Conservation (phyloP, 306 rosid genomes). For the Quercus agrifolia region DNA sequence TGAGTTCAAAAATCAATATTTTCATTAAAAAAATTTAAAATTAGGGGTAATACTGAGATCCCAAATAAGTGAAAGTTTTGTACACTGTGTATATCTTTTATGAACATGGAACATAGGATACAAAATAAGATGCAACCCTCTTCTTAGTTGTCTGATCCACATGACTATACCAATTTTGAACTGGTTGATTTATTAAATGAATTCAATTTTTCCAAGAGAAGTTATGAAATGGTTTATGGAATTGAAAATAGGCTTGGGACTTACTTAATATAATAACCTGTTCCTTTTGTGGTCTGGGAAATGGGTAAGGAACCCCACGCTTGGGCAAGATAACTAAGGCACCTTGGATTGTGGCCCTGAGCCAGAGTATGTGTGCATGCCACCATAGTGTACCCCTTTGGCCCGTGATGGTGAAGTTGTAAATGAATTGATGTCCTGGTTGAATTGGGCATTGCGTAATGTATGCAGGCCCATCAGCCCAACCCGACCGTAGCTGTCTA, state of each 20-base stretch:
- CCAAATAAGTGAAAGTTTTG: too few species aligned
- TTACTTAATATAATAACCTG: slow-evolving; percentile 55
- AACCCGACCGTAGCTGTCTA: slow-evolving; percentile 67
- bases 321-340: slow-evolving; percentile 79
- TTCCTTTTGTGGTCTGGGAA: slow-evolving; percentile 70
- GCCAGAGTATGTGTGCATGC: slow-evolving; percentile 95
- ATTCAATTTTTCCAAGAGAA: not conserved
- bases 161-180: too few species aligned
- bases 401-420: slow-evolving; percentile 81
- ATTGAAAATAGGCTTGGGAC: not conserved
- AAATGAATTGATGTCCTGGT: slow-evolving; percentile 51
- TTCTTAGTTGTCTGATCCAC: too few species aligned
- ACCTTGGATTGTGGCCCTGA: slow-evolving; percentile 79
- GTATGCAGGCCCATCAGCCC: slow-evolving; percentile 96
- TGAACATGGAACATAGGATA: too few species aligned
- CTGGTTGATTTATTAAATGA: not conserved
- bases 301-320: slow-evolving; percentile 87
- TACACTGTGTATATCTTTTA: too few species aligned
- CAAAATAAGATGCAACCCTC: too few species aligned
- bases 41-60: too few species aligned
- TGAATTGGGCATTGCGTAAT: slow-evolving; percentile 92
- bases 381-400: slow-evolving; percentile 90
- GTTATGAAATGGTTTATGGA: not conserved
- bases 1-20: too few species aligned
- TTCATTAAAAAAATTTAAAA: too few species aligned